These are phyloP conservation scores for Scenedesmus sp. DNA, from an alignment of 163 green algal species.

Conservation along the genomic window DNA sequence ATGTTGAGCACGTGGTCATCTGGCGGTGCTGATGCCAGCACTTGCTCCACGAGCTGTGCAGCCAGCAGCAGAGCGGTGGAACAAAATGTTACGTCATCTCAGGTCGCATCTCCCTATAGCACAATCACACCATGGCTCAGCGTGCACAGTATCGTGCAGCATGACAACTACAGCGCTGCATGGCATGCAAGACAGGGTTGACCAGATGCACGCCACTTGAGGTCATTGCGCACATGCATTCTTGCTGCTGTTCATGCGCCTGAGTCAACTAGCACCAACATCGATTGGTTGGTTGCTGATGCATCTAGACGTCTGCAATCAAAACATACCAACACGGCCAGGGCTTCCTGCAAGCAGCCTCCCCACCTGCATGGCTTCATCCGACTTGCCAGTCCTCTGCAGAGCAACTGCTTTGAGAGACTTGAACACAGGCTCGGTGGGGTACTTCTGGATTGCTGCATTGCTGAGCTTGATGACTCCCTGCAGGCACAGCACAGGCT, in stretches of 20 bases:
- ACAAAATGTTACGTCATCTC: too few species aligned
- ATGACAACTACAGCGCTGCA: not conserved
- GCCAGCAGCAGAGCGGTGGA: not conserved
- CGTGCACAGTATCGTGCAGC: not conserved
- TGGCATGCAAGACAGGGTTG: not conserved
- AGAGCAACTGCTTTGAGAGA: constrained; percentile 79
- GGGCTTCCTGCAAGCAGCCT: not conserved
- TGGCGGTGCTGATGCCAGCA: constrained; percentile 63
- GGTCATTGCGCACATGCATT: not conserved
- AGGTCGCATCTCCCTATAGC: too few species aligned
- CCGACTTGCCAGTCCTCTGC: constrained; percentile 63
- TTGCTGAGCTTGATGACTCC: constrained; percentile 82
- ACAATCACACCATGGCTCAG: not conserved
- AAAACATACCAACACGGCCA: too few species aligned
- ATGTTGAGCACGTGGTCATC: constrained; percentile 78
- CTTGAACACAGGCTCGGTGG: constrained; percentile 71
- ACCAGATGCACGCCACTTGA: not conserved
- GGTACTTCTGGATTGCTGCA: constrained; percentile 82
- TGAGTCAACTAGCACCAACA: too few species aligned
- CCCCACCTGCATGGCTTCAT: constrained; percentile 76
- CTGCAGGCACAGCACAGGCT: constrained; percentile 61
- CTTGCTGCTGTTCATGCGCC: not conserved
- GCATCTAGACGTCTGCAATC: too few species aligned
- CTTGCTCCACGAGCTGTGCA: constrained; percentile 60
- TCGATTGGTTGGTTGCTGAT: not conserved